Evolutionary conservation across 805 yeast genomes (phyloP), one percentile per base, ranked within the genome.

Genomic region (Kodamaea nitidulidarum): DNA sequence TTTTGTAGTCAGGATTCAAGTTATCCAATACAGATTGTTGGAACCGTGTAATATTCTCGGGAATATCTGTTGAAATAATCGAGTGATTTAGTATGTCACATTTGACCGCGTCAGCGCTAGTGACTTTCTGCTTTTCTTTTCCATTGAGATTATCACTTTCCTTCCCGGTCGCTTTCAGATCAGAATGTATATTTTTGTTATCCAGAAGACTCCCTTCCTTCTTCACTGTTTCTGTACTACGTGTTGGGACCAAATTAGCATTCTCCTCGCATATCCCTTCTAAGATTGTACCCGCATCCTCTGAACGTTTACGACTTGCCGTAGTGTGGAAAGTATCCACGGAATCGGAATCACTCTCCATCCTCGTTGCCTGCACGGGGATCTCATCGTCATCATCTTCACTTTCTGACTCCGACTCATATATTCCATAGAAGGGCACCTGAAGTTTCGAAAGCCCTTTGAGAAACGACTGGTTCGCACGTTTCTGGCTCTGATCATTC

Each of bases 1-100:
- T 28, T 3, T 39, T 30, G 22, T 20, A 20, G 36, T 47, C 47
- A 4, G 56, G 55, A 22, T 57, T 46, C 14, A 63, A 47, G 40
- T 62, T 62, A 7, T 57, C 49, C 12, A 63, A 30, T 4, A 67
- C 53, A 1, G 70, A 64, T 27, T 52, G 45, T 37, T 58, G 59
- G 45, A 62, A 56, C 2, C 50, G 45, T 5, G 54, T 48, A 14
- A 37, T 12, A 10, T 35, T 11, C 10, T 27, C 31, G 4, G 16
- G 31, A 16, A 14, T 12, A 15, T 12, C 16, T 14, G 11, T 12
- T 7, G 27, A n/a, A 25, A 20, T 20, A 20, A 20, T 20, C 7
- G 7, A 20, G 22, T 6, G 5, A 20, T 20, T 20, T 5, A 8
- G 22, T 5, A 20, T 20, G n/a, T n/a, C n/a, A n/a, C n/a, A n/a